These are phyloP conservation scores for Neurospora sp. DNA, from an alignment of 495 filamentous ascomycete species.

Conservation along the genomic window DNA sequence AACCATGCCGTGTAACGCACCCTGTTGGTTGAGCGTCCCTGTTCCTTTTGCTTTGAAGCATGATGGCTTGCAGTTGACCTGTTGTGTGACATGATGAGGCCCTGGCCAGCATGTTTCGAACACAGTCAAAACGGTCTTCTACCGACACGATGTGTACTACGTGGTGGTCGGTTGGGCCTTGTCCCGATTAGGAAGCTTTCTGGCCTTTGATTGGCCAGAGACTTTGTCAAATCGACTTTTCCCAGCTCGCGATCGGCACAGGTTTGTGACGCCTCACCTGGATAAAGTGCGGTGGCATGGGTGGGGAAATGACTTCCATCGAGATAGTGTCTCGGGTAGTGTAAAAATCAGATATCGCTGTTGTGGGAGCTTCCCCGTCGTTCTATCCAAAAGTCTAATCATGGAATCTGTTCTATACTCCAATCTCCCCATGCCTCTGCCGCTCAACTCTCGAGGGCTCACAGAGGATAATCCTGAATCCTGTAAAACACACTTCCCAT, in stretches of 20 bases:
- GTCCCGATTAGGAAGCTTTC: slow-evolving; percentile 12
- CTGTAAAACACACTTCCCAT: background rate
- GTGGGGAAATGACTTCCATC: background rate
- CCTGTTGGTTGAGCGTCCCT: background rate
- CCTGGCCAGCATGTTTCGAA: background rate
- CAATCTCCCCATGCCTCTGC: background rate
- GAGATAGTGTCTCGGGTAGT: background rate
- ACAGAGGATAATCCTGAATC: background rate
- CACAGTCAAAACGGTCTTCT: background rate
- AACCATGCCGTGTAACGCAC: background rate
- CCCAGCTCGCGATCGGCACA: background rate
- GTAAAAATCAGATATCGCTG: background rate
- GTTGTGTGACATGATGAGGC: background rate
- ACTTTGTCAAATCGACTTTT: background rate
- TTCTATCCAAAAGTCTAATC: background rate
- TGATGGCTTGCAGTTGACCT: background rate
- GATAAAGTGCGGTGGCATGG: background rate
- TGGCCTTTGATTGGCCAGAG: slow-evolving; percentile 13
- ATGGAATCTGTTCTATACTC: background rate
- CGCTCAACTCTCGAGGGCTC: background rate
- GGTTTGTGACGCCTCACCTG: background rate
- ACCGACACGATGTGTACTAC: background rate
- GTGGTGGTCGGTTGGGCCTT: background rate
- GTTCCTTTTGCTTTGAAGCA: background rate
- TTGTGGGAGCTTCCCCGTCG: background rate